phyloP scores from a whole-genome alignment of 2,329 filamentous ascomycete genomes.

The Pleomassaria siparia region DNA sequence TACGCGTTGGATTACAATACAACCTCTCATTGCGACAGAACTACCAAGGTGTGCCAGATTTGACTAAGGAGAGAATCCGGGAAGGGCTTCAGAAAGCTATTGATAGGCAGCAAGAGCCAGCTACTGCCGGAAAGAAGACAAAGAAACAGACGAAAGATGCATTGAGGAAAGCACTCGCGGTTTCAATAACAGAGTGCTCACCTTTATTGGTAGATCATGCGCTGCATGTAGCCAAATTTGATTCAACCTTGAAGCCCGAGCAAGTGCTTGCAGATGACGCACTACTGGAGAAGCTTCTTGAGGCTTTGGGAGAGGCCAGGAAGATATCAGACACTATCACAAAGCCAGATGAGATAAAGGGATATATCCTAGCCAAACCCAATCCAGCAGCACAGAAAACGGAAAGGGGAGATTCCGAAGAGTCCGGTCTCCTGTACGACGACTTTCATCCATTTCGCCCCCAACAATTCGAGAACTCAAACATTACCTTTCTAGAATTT shows the following conservation, averaged over 20 bases:
- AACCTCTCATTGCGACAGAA: conserved; percentile 82
- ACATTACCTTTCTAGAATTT: conserved; percentile 71
- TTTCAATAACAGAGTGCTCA: conserved; percentile 84
- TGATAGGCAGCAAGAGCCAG: conserved; percentile 57
- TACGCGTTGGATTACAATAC: conserved; percentile 76
- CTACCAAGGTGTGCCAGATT: conserved; percentile 69
- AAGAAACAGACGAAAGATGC: conserved; percentile 73
- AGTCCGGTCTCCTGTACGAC: conserved; percentile 69
- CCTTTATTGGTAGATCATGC: conserved; percentile 87
- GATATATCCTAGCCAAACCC: conserved; percentile 82
- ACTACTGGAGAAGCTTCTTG: conserved; percentile 67
- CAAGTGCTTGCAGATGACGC: conserved; percentile 68
- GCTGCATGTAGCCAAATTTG: conserved; percentile 69
- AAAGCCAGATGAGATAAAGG: conserved; percentile 65
- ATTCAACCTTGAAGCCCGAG: conserved; percentile 66
- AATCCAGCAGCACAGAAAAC: conserved; percentile 38
- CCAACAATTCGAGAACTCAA: conserved; percentile 71
- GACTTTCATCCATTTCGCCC: conserved; percentile 91
- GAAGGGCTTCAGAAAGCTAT: conserved; percentile 68
- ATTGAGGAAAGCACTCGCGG: conserved; percentile 76
- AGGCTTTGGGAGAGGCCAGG: conserved; percentile 69
- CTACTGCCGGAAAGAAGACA: conserved; percentile 63
- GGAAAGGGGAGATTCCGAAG: conserved; percentile 47
- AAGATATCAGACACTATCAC: conserved; percentile 70
- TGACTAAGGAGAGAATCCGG: conserved; percentile 73